Evolutionary conservation across 2,329 filamentous ascomycete species (phyloP).

Genomic region (Hymenoscyphus scutula): DNA sequence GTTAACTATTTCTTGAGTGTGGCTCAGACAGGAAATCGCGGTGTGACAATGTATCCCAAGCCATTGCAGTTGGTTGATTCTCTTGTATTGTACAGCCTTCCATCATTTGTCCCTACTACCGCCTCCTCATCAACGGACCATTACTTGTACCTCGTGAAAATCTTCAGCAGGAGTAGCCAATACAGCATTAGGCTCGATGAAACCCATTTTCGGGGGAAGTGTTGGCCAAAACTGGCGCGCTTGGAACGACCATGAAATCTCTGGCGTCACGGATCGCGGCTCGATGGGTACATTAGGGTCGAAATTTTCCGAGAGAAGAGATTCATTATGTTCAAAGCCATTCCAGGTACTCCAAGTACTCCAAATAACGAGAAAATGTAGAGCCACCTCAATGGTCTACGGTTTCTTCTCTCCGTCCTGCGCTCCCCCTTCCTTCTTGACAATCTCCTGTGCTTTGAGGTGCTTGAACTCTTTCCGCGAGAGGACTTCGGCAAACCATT

Average conservation of each 20-base stretch:
- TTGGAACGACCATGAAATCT: not conserved
- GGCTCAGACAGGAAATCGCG: not conserved
- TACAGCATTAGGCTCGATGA: no score
- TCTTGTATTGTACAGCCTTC: not conserved
- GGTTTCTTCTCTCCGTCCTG: conserved; percentile 16
- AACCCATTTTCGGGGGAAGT: no score
- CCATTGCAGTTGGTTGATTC: not conserved
- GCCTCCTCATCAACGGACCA: no score
- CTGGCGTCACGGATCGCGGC: not conserved
- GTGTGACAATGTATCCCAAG: not conserved
- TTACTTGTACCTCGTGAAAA: no score
- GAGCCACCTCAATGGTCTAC: conserved; percentile 1
- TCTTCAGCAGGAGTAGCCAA: no score
- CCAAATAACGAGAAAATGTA: not conserved
- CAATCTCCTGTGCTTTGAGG: conserved; percentile 8
- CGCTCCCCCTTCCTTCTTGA: conserved; percentile 5
- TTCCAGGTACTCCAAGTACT: not conserved
- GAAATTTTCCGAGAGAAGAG: conserved; percentile 4
- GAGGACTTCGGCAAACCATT: conserved; percentile 59
- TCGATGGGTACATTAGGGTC: not conserved
- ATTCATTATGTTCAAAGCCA: conserved; percentile 7
- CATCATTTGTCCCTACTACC: not conserved
- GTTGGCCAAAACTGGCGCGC: not conserved
- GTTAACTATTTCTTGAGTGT: not conserved
- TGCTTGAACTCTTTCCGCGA: conserved; percentile 51